Evolutionary conservation across 306 rosid genomes (phyloP), one percentile per base, ranked within the genome.

Genomic region (Citrullus amarus): DNA sequence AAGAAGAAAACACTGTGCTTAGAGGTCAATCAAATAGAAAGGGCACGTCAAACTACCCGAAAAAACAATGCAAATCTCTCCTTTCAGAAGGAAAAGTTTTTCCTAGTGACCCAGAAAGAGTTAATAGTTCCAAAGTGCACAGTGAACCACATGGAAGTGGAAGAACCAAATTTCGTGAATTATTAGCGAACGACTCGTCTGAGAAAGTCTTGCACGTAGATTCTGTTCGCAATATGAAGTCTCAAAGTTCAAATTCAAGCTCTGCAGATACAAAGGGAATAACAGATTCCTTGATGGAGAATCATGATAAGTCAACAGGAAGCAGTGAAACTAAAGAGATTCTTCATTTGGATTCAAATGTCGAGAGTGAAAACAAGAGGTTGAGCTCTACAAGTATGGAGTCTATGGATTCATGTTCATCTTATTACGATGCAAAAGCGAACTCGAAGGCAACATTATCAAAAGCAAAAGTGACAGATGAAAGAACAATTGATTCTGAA

Each of bases 171-270:
- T 82, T 82, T 81, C 79, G 56, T 54, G 86, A 84, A 77, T 67
- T 82, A 66, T 77, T 82, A 80, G 63, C 83, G 9, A 20, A 56
- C 28, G 87, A 80, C 69, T 71, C 83, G 38, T 79, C 81, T 76
- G 98, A 94, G 90, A 94, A 94, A 90, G 90, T 91, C 80, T 84
- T 86, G 53, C 81, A 87, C 79, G 79, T 94, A 9, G 98, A 94
- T 86, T 89, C 88, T 60, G 82, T 85, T 57, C 82, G 77, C 6
- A 86, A 75, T 53, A 81, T 78, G 9, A 85, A 84, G 80, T 80
- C 87, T 75, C 79, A 74, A n/a, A 81, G 70, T 44, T 82, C 88
- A 74, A 82, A 48, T 81, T 79, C 92, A 81, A 55, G 78, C 79
- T 80, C 86, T 81, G 72, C 82, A 63, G 88, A 81, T 78, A 61